These are phyloP conservation scores for Takashimella koratensis DNA, from an alignment of 1,284 basidiomycete species.

Conservation along the genomic window DNA sequence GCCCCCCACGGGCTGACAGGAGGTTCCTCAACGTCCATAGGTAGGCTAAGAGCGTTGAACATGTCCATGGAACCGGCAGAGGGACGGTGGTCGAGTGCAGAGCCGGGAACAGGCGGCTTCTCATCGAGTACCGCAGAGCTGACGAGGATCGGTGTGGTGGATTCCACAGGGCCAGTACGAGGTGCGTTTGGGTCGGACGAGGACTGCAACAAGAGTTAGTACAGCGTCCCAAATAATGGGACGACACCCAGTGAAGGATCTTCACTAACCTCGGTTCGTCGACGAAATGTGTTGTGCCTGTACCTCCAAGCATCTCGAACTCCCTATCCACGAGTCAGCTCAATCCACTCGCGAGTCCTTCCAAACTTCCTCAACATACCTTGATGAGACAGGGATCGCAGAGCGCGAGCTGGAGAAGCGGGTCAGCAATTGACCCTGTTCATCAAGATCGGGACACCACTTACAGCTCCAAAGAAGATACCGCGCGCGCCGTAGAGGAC, in stretches of 20 bases:
- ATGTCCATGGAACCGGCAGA: not conserved
- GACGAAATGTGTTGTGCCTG: not conserved
- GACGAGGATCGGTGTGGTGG: not conserved
- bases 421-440: not conserved
- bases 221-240: not conserved
- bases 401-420: not conserved
- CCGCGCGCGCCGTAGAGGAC: conserved; percentile 27
- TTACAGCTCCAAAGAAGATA: conserved; percentile 20
- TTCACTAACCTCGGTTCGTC: not conserved
- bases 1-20: not conserved
- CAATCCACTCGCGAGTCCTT: not conserved
- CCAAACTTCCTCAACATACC: not conserved
- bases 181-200: not conserved
- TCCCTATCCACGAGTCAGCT: not conserved
- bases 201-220: not conserved
- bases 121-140: not conserved
- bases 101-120: not conserved
- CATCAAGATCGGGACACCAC: conserved; percentile 2
- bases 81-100: not conserved
- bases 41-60: not conserved
- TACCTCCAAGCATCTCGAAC: not conserved
- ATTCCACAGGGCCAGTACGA: not conserved
- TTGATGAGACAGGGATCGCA: not conserved
- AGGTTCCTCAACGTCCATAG: not conserved
- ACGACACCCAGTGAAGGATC: too few relatives aligned